A percentile compares a stretch with the other conserved stretches of the same genome.
Evolutionary conservation across 2,329 filamentous ascomycete species (phyloP).

Genomic region (Aspergillus melleus): DNA sequence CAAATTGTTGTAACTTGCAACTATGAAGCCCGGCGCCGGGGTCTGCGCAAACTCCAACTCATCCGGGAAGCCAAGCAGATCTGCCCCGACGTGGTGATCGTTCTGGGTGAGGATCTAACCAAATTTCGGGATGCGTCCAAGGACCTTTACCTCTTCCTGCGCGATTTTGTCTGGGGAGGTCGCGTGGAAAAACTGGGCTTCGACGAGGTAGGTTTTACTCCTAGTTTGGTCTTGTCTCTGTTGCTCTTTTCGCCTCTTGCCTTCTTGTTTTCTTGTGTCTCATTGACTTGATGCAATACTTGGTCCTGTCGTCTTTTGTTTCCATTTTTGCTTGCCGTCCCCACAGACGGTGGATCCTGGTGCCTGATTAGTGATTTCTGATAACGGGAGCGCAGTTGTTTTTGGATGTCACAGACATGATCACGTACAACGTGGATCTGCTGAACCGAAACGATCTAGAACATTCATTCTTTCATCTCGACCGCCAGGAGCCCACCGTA

Average conservation of each 20-base stretch:
- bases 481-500: slow-evolving; percentile 68
- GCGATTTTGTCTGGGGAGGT: slow-evolving; percentile 72
- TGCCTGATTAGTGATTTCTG: neutral
- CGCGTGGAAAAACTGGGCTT: slow-evolving; percentile 82
- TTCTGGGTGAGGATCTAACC: slow-evolving; percentile 82
- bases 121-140: slow-evolving; percentile 87
- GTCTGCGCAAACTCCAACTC: slow-evolving; percentile 74
- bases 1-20: slow-evolving; percentile 93
- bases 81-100: slow-evolving; percentile 81
- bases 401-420: slow-evolving; percentile 80
- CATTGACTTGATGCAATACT: neutral
- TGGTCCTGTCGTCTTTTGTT: neutral
- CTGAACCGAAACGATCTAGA: slow-evolving; percentile 66
- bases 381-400: slow-evolving; percentile 51
- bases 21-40: slow-evolving; percentile 76
- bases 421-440: slow-evolving; percentile 75
- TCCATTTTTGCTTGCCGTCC: neutral
- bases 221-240: neutral
- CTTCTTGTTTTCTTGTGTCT: neutral
- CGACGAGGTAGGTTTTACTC: slow-evolving; percentile 69
- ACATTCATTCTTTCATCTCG: slow-evolving; percentile 78
- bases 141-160: slow-evolving; percentile 70
- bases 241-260: neutral
- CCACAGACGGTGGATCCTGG: neutral
- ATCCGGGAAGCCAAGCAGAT: slow-evolving; percentile 75